Percentiles rank a stretch among this genome's conserved stretches.
Conservation (phyloP, 495 filamentous ascomycete genomes). For the Umbilicaria muhlenbergii region DNA sequence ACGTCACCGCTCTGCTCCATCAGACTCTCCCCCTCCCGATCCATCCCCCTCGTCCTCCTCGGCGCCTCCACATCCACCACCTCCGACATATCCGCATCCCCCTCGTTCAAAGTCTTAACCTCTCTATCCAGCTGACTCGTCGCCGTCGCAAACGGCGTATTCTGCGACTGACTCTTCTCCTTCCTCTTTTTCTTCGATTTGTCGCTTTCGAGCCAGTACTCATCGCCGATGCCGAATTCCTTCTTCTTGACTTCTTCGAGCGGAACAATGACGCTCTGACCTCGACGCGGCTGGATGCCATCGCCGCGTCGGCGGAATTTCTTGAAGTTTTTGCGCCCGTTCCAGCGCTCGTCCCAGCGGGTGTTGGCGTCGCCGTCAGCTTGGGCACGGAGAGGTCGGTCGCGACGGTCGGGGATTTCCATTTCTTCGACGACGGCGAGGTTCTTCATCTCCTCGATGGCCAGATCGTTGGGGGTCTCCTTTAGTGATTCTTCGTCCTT, state of each 20-base stretch:
- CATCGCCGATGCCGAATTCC: slow-evolving; percentile 71
- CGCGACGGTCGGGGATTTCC: slow-evolving; percentile 32
- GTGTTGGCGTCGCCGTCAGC: slow-evolving; percentile 29
- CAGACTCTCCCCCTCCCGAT: slow-evolving; percentile 22
- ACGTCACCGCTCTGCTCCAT: slow-evolving; percentile 8
- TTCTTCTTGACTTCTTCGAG: slow-evolving; percentile 68
- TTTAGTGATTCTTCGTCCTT: slow-evolving; percentile 43
- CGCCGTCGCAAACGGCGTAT: slow-evolving; percentile 10
- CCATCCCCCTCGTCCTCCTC: slow-evolving; percentile 12
- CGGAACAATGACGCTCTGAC: slow-evolving; percentile 52
- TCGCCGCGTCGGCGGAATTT: slow-evolving; percentile 57
- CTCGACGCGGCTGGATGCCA: slow-evolving; percentile 25
- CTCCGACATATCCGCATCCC: slow-evolving; percentile 15
- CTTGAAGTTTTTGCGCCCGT: slow-evolving; percentile 95
- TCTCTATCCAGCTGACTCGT: slow-evolving; percentile 14
- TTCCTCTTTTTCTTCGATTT: slow-evolving; percentile 17
- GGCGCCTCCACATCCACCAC: slow-evolving; percentile 12
- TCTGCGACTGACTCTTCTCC: slow-evolving; percentile 15
- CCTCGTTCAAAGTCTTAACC: slow-evolving; percentile 10
- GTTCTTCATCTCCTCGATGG: slow-evolving; percentile 54
- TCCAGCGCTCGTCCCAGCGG: slow-evolving; percentile 85
- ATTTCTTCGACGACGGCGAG: slow-evolving; percentile 72
- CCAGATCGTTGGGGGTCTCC: slow-evolving; percentile 38
- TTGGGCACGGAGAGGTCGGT: slow-evolving; percentile 6
- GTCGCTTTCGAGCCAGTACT: slow-evolving; percentile 53